Evolutionary conservation across 2,329 filamentous ascomycete species (phyloP), one percentile per base, ranked within the genome.

Genomic region (Botrytis hyacinthi): DNA sequence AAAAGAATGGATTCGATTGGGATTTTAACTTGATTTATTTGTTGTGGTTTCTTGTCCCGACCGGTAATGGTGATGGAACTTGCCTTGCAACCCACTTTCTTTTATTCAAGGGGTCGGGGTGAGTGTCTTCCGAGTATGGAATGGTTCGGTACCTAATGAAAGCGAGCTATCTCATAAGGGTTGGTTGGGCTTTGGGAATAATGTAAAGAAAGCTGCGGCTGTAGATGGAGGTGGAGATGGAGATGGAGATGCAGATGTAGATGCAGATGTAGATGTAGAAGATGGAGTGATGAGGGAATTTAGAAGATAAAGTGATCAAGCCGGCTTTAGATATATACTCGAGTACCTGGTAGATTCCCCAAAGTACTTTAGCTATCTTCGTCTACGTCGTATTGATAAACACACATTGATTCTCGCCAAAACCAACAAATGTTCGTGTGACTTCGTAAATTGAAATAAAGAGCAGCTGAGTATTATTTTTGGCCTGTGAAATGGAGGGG

Each of bases 351-450:
- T 20, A 46, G 6, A 48, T 10, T 26, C 9, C 46, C 46, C 3
- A 60, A 18, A 22, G 57, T 1, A 60, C 10, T 20, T 26, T 37
- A 60, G 59, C 22, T 60, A 60, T 60, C 18, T 60, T 60, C 10
- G 22, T 61, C 26, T 61, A 22, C 35, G 22, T 37, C 35, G 9
- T 61, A 37, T 26, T 61, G 14, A 61, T 61, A 37, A 61, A 61
- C 16, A 32, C 32, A 37, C 8, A 61, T 12, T 32, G 7, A n/a
- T 44, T 63, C 40, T 63, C 61, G 61, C 20, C 48, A 51, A 61
- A 59, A 26, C 44, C 44, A 46, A 44, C 26, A 61, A 61, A 32
- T 54, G 68, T 70, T 70, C 68, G 68, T 70, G 68, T 70, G 68
- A 70, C 68, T 70, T 70, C 7, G 22, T 67, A 35, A 51, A 51